These are phyloP conservation scores for Solanum pinnatisectum DNA, from an alignment of 257 asterid genomes.

Conservation along the genomic window DNA sequence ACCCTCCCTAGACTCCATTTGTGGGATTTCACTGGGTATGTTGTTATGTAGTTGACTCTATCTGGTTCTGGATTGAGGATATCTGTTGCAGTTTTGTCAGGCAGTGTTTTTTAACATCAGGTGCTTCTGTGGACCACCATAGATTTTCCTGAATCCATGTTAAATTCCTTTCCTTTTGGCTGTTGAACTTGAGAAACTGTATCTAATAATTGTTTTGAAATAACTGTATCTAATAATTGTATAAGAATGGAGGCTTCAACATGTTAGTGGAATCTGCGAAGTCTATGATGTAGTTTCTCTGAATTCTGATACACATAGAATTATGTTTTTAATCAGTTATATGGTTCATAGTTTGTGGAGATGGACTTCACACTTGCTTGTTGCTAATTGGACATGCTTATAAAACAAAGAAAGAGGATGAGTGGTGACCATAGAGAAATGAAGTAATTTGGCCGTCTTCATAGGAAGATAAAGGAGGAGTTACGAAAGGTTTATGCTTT, in stretches of 20 bases:
- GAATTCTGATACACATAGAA: not conserved
- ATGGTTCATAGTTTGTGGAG: not conserved
- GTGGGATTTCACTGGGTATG: not conserved
- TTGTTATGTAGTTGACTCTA: not conserved
- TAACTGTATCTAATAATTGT: not conserved
- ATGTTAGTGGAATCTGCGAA: not conserved
- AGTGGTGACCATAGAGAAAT: not conserved
- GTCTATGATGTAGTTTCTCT: not conserved
- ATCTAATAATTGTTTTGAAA: not conserved
- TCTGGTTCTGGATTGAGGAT: not conserved
- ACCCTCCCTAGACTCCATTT: not conserved
- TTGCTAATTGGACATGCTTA: not conserved
- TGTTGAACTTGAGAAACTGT: not conserved
- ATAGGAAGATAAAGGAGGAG: not conserved
- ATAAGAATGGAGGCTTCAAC: not conserved
- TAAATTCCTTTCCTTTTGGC: not conserved
- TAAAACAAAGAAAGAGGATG: not conserved
- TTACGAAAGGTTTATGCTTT: not conserved
- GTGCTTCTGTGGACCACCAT: not conserved
- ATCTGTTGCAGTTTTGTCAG: not conserved
- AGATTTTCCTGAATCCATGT: not conserved
- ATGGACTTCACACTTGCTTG: not conserved
- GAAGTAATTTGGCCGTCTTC: not conserved
- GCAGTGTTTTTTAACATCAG: not conserved
- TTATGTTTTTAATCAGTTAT: not conserved